A percentile compares a stretch with the other conserved stretches of the same genome.
Conservation (phyloP, 306 rosid genomes). For the Trifolium repens region DNA sequence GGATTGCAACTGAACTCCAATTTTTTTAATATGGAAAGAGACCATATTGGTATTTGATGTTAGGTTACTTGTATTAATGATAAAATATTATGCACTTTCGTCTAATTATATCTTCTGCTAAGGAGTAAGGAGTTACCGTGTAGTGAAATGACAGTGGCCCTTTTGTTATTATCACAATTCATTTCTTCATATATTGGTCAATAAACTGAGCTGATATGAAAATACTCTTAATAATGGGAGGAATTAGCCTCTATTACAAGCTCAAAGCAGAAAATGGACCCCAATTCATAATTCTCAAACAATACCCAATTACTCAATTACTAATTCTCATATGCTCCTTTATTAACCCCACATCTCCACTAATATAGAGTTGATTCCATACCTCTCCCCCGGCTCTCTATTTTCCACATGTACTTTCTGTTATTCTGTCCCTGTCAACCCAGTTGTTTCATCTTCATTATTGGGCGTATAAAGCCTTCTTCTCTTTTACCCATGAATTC, state of each 20-base stretch:
- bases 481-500: background rate
- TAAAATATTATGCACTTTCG: constrained; percentile 13
- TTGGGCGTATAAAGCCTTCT: background rate
- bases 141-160: background rate
- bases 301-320: background rate
- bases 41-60: constrained; percentile 7
- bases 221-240: background rate
- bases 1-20: constrained; percentile 1
- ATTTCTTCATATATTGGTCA: constrained; percentile 1
- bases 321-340: background rate
- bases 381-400: background rate
- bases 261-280: constrained; percentile 7
- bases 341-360: background rate
- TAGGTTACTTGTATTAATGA: constrained; percentile 5
- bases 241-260: background rate
- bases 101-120: constrained; percentile 14
- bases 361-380: background rate
- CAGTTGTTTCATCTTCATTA: background rate
- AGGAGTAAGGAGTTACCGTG: constrained; percentile 4
- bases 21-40: background rate
- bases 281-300: background rate
- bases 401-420: background rate
- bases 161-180: constrained; percentile 6
- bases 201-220: background rate
- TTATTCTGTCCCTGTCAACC: background rate